Evolutionary conservation across 306 rosid species (phyloP), one percentile per base, ranked within the genome.

Genomic region (Vigna unguiculata): DNA sequence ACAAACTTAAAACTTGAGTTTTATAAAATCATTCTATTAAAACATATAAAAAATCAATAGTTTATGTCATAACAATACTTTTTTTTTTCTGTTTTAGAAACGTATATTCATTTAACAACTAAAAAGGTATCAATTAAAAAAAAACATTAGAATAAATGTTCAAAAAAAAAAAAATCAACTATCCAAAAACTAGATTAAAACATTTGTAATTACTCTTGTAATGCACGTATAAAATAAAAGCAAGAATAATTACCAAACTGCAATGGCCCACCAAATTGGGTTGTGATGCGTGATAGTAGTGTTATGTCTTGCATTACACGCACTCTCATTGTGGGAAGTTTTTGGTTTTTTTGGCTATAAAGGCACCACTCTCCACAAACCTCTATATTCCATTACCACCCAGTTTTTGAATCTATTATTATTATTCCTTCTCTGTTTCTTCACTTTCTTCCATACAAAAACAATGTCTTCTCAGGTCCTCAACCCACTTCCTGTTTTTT

Each of bases 391-490:
- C 57, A 16, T 20, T 48, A 48, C 66, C 12, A 34, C 55, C 9
- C 24, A 47, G 5, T 13, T 28, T n/a, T 2, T 71, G 10, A 57
- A 30, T 46, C 52, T 40, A 28, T 45, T 22, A 5, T 45, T 22
- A 5, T 70, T 63, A 16, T 70, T 71, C 72, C 52, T n/a, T 78
- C 30, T 5, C 14, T 34, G 3, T 72, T 72, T 9, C 14, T 9
- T 52, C 81, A 61, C 21, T 57, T 55, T 72, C 74, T 72, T 45
- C 14, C 60, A 12, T 5, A 49, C n/a, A 13, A 17, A 46, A 60
- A 16, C 76, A 58, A 78, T 82, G 86, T 41, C 85, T 72, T 78
- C 86, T 65, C 82, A 82, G 86, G 86, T 82, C 6, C 51, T 71
- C 7, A 48, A 16, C 21, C 59, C 55, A 66, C 9, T 45, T 24